Base-by-base conservation (phyloP, 108 stramenopile species). In the Craspedostauros australis region DNA sequence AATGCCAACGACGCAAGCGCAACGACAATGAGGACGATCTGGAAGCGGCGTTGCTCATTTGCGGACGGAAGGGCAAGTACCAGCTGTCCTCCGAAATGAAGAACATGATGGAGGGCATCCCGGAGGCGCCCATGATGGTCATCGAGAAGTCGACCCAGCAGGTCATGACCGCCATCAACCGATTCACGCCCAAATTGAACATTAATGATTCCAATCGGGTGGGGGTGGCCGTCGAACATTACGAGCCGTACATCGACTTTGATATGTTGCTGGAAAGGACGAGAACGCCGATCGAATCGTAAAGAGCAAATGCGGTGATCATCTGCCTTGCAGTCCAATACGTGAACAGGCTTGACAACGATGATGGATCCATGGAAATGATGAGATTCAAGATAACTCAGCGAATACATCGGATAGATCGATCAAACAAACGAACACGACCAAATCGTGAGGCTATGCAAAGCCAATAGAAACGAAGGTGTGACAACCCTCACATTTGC, bases 211-310 rank as follows among this genome's bases (percentile, higher is more conserved):
- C 67, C 18, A 72, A 76, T 57, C 75, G 92, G 9, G 89, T 93
- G 15, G 56, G 51, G 15, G 80, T 78, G 16, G 90, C 95, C 1
- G 81, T 93, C 15, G 72, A 94, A 54, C 95, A 96, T 57, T 94
- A 94, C 50, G 91, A 91, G 58, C 82, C 82, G 4, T 86, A 82
- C 64, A 90, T 95, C 72, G 88, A 95, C 53, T 95, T 91, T 72
- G 91, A 95, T 39, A 43, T 46, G 32, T 53, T 95, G 63, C 58
- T 93, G 19, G 19, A 42, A 37, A 59, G 71, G 37, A 68, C 66
- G 8, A 68, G 24, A 18, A 2, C 1, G 24, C 2, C 14, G 21
- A 45, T 3, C 44, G n/a, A n/a, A n/a, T n/a, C n/a, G n/a, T n/a
- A n/a, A n/a, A n/a, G n/a, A n/a, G n/a, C n/a, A n/a, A n/a, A n/a